These are phyloP conservation scores for Medicago arabica DNA, from an alignment of 306 rosid species.

Conservation along the genomic window DNA sequence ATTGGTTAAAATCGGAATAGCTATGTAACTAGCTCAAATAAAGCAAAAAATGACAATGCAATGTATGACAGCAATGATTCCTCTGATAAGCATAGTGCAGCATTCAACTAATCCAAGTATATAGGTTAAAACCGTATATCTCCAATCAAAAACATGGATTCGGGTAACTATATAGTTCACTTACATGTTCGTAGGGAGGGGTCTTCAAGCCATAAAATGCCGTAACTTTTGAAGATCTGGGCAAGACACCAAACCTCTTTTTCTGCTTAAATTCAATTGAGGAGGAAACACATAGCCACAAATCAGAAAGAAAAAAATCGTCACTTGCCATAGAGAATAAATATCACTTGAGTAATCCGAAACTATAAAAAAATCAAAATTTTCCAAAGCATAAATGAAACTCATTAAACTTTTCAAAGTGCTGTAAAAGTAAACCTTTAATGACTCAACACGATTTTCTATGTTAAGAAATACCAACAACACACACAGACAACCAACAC, in stretches of 20 bases:
- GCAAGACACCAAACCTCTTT: constrained; percentile 45
- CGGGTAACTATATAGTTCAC: constrained; percentile 42
- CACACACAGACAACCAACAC: not conserved
- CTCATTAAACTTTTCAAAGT: constrained; percentile 22
- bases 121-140: constrained; percentile 23
- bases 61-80: constrained; percentile 22
- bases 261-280: constrained; percentile 49
- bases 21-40: constrained; percentile 11
- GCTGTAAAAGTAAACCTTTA: constrained; percentile 11
- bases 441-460: not conserved
- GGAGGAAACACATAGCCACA: constrained; percentile 27
- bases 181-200: constrained; percentile 87
- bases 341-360: not conserved
- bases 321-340: not conserved
- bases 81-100: not conserved
- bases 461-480: constrained; percentile 3
- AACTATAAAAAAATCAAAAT: constrained; percentile 29
- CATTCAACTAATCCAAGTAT: constrained; percentile 28
- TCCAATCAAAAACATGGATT: constrained; percentile 22
- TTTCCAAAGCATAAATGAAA: constrained; percentile 3
- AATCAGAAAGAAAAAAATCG: not conserved
- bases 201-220: constrained; percentile 85
- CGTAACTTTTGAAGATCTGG: constrained; percentile 55
- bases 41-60: constrained; percentile 15
- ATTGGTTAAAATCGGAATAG: constrained; percentile 1